Evolutionary conservation across 352 stramenopile species (phyloP).

Genomic region (Pythium rishiriense): DNA sequence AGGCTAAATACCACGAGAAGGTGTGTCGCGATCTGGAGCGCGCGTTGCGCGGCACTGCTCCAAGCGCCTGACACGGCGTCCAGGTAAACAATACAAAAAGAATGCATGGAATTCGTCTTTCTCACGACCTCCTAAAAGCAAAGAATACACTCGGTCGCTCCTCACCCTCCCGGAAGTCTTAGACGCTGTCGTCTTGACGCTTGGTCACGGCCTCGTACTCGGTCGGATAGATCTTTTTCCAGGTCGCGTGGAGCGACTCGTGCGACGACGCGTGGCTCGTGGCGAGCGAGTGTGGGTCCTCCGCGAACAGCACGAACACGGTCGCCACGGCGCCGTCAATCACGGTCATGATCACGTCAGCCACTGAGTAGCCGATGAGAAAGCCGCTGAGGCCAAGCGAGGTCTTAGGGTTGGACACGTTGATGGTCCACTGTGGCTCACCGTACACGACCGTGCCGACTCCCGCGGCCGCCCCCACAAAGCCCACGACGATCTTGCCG

Average conservation of each 20-base stretch:
- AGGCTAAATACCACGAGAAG: conserved; percentile 34
- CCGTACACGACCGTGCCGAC: conserved; percentile 40
- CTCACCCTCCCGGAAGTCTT: neutral
- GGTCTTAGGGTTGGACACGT: conserved; percentile 44
- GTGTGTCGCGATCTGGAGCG: conserved; percentile 17
- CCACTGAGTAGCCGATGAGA: conserved; percentile 50
- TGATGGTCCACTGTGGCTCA: conserved; percentile 42
- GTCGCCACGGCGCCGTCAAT: conserved; percentile 51
- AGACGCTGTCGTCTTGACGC: conserved; percentile 36
- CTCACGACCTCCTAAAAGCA: neutral
- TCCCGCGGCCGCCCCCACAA: conserved; percentile 47
- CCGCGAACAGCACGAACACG: conserved; percentile 56
- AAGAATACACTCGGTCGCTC: neutral
- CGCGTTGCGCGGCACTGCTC: neutral
- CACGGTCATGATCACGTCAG: conserved; percentile 53
- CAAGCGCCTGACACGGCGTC: neutral
- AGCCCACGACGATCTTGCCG: conserved; percentile 58
- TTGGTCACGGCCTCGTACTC: conserved; percentile 49
- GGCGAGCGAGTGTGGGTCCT: conserved; percentile 45
- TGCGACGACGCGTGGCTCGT: conserved; percentile 40
- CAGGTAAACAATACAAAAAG: too few relatives aligned
- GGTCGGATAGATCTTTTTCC: conserved; percentile 53
- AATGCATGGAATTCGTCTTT: neutral
- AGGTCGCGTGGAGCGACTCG: conserved; percentile 41
- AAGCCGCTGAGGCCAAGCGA: conserved; percentile 51